Evolutionary conservation across 2,329 filamentous ascomycete genomes (phyloP), one percentile per base, ranked within the genome.

Genomic region (Penicillium occitanis): DNA sequence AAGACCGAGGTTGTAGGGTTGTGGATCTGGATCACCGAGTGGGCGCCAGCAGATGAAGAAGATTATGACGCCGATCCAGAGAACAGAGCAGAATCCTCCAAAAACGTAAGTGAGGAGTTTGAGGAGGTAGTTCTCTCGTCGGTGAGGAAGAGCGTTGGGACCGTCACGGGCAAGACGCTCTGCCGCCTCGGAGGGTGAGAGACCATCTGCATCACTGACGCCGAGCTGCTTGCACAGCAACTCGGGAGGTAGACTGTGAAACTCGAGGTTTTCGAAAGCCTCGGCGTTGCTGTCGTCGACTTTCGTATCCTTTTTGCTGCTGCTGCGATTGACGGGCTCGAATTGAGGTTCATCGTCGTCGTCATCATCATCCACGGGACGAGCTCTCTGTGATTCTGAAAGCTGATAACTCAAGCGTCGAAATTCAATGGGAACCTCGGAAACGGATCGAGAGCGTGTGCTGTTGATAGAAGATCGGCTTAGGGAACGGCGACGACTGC

Each of bases 11-110:
- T 93, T 93, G 4, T 63, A 66, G 7, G 91, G 89, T 6, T 84
- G 72, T 0, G 88, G 86, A 3, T 91, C 90, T 7, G 90, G 90
- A 17, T 90, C 75, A 30, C 90, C 90, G 0, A 93, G 85, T 0
- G 91, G 91, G 69, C 85, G 87, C 90, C 90, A 94, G 11, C 90
- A 88, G 67, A 93, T 79, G 73, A 93, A 92, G 69, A 93, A 91
- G 8, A 94, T 84, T 53, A 93, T 84, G 6, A 86, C 51, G 1
- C 61, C 83, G 3, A 89, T 74, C 61, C 93, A 85, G 2, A 93
- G 82, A 51, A 94, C 86, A 0, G 87, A 85, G n/a, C 91, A 91
- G 70, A 93, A 94, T 2, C 91, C 91, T 70, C 89, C 89, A 78
- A 92, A 93, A 72, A 93, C 87, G 77, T 93, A 93, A 17, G 85